A percentile compares a stretch with the other conserved stretches of the same genome.
Evolutionary conservation across 352 stramenopile species (phyloP).

Genomic region (Globisporangium polare): DNA sequence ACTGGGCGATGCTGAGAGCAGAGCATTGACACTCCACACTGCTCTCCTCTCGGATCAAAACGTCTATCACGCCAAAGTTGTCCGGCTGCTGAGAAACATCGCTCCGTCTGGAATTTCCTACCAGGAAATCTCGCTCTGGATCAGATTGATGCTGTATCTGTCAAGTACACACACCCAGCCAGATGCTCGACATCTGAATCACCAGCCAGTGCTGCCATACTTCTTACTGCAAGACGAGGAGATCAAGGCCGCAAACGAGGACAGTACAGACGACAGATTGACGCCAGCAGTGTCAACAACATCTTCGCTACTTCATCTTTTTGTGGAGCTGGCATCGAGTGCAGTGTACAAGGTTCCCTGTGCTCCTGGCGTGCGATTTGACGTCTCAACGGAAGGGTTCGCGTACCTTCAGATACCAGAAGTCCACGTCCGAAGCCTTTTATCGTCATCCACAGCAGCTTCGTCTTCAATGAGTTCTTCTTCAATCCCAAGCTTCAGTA

Average conservation of each 20-base stretch:
- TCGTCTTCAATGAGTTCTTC: conserved; percentile 18
- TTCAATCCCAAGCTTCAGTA: conserved; percentile 27
- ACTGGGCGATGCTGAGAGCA: not conserved
- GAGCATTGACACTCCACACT: conserved; percentile 10
- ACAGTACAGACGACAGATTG: not conserved
- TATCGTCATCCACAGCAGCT: not conserved
- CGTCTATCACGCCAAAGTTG: not conserved
- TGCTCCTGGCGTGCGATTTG: conserved; percentile 31
- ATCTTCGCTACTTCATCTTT: conserved; percentile 7
- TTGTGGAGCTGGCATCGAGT: conserved; percentile 10
- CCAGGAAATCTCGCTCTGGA: conserved; percentile 14
- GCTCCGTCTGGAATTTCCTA: conserved; percentile 6
- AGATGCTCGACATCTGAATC: not conserved
- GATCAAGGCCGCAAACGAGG: not conserved
- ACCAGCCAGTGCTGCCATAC: not conserved
- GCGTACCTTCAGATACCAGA: conserved; percentile 68
- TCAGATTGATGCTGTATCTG: conserved; percentile 10
- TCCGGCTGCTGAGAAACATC: conserved; percentile 6
- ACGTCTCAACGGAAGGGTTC: conserved; percentile 54
- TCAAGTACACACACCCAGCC: not conserved
- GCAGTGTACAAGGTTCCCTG: not conserved
- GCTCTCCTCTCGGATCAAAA: conserved; percentile 29
- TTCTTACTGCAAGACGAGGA: not conserved
- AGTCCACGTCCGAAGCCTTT: conserved; percentile 27
- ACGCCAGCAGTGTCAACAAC: not conserved